Evolutionary conservation across 768 basidiomycete genomes (phyloP).

Genomic region (Rhodotorula diobovata): DNA sequence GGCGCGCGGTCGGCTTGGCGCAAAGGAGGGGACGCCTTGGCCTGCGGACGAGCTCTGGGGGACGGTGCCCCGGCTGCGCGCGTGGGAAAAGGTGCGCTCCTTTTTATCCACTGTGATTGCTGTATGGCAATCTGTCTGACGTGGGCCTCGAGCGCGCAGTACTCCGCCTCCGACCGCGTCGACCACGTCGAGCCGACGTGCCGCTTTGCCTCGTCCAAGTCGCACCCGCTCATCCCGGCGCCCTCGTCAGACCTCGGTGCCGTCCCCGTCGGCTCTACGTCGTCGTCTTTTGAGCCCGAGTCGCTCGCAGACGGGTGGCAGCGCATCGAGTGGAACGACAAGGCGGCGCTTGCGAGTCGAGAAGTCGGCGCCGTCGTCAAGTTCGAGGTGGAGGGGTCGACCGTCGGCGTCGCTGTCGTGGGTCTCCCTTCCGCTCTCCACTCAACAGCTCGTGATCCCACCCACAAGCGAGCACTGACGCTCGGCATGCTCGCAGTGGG

Average conservation of each 20-base stretch:
- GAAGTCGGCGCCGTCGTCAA: not conserved
- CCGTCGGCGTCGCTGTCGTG: conserved; percentile 6
- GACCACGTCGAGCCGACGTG: conserved; percentile 1
- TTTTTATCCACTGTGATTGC: no score
- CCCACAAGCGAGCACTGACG: not conserved
- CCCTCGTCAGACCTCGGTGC: not conserved
- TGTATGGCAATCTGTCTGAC: no score
- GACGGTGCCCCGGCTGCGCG: not conserved
- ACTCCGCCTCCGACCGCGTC: not conserved
- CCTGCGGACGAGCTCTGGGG: not conserved
- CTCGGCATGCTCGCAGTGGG: not conserved
- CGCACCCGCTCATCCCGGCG: not conserved
- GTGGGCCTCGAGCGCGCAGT: not conserved
- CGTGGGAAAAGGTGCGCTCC: conserved; percentile 8
- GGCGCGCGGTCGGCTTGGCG: not conserved
- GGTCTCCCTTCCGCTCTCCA: not conserved
- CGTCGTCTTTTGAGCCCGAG: not conserved
- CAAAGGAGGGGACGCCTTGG: not conserved
- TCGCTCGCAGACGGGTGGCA: not conserved
- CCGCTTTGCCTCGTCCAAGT: conserved; percentile 1
- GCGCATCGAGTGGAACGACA: conserved; percentile 24
- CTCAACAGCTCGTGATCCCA: no score
- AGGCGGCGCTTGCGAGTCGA: not conserved
- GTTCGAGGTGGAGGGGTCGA: conserved; percentile 4
- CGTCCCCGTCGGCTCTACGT: not conserved